Evolutionary conservation across 805 yeast genomes (phyloP), one percentile per base, ranked within the genome.

Genomic region (Geotrichum ghanense): DNA sequence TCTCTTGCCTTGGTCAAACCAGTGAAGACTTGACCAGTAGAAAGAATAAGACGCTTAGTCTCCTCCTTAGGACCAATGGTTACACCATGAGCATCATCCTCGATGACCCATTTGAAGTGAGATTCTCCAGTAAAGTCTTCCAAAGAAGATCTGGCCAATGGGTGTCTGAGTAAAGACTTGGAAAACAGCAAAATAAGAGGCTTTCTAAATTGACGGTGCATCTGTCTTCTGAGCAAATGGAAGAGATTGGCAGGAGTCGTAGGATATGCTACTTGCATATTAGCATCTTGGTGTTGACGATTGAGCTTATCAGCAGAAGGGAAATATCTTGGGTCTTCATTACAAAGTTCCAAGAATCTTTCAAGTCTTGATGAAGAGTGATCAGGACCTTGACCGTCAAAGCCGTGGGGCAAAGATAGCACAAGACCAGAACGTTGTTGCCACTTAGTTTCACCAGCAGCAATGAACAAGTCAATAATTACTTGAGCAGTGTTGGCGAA

Each of bases 301-400:
- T 85, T 85, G 56, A 92, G 75, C 69, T 87, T 86, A 60, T 83
- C 89, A 50, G 74, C 79, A 39, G 86, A 66, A 64, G 99, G 99
- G 95, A 86, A 92, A 59, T 62, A 70, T 70, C 97, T 83, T 60
- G 86, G 87, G 67, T 92, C 98, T 72, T 92, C 99, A 65, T 89
- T 89, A 63, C 95, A 83, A 63, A 92, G 70, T 73, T 86, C 95
- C 68, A 92, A 75, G 72, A 88, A 92, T 74, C 99, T 82, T 74
- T 92, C 99, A 47, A 92, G 69, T 76, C 97, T 83, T 61, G 95
- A 97, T 48, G 95, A 85, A 22, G 98, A 92, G 71, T 92, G 99
- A 74, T 92, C 99, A 55, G 99, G 97, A 61, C 99, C 99, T 74
- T 92, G 98, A 56, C 99, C 99, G 66, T 92, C 99, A 67, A 89